Conservation (phyloP, 1,284 basidiomycete species). For the Austropuccinia psidii region DNA sequence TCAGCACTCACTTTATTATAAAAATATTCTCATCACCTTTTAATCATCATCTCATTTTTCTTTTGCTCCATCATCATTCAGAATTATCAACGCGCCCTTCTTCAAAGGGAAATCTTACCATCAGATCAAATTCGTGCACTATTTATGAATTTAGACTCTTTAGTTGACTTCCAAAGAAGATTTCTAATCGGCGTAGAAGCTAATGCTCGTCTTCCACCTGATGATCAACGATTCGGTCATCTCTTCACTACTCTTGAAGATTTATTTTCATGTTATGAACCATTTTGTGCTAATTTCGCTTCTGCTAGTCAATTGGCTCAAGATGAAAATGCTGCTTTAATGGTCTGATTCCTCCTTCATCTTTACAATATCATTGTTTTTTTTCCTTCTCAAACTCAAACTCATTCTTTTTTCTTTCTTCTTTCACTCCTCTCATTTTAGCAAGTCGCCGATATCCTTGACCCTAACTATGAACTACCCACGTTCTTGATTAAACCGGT, state of each 20-base stretch:
- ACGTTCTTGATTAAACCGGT: conserved; percentile 70
- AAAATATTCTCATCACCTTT: not conserved
- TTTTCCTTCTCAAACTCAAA: conserved; percentile 42
- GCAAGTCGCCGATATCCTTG: conserved; percentile 45
- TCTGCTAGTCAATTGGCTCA: conserved; percentile 60
- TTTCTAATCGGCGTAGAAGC: conserved; percentile 91
- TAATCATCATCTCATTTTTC: not conserved
- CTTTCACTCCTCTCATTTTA: not conserved
- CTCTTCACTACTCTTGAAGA: conserved; percentile 66
- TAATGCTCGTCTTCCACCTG: conserved; percentile 61
- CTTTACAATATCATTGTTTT: conserved; percentile 49
- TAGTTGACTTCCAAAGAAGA: conserved; percentile 92
- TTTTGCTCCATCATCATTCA: conserved; percentile 38
- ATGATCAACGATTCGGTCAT: conserved; percentile 57
- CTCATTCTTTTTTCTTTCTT: conserved; percentile 10
- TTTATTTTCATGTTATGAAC: conserved; percentile 86
- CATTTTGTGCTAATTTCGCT: conserved; percentile 94
- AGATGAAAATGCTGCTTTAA: conserved; percentile 66
- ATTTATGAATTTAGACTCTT: conserved; percentile 89
- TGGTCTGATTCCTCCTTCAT: conserved; percentile 56
- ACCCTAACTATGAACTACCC: conserved; percentile 64
- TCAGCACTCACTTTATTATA: conserved; percentile 48
- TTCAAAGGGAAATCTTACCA: conserved; percentile 73
- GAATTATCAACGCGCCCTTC: conserved; percentile 53
- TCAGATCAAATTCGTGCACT: conserved; percentile 90